These are phyloP conservation scores for Botrytis hyacinthi DNA, from an alignment of 2,329 filamentous ascomycete species.

Conservation along the genomic window DNA sequence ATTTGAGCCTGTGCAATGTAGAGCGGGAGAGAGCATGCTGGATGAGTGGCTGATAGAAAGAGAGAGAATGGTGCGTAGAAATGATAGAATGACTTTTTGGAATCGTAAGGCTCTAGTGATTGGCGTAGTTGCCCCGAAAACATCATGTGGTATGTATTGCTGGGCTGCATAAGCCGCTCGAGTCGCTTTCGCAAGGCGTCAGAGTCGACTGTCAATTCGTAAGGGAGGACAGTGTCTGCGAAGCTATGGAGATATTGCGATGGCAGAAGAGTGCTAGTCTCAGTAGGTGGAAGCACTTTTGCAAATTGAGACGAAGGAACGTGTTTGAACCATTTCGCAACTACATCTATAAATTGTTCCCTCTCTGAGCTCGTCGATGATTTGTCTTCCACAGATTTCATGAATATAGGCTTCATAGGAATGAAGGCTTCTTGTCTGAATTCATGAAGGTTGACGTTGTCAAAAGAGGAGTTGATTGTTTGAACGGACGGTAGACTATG, in stretches of 20 bases:
- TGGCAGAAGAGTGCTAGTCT: conserved; percentile 2
- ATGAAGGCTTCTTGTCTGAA: conserved; percentile 56
- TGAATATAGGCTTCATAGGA: conserved; percentile 51
- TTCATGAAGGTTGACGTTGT: conserved; percentile 38
- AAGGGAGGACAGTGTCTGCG: conserved; percentile 51
- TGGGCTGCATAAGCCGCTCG: neutral
- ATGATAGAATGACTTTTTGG: conserved; percentile 44
- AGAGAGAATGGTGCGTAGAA: conserved; percentile 44
- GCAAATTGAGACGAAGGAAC: neutral
- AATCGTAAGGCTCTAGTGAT: neutral
- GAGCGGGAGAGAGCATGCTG: conserved; percentile 41
- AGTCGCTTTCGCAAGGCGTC: neutral
- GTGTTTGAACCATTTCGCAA: conserved; percentile 57
- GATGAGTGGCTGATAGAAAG: conserved; percentile 29
- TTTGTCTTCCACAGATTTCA: conserved; percentile 38
- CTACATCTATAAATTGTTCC: conserved; percentile 51
- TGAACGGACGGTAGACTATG: conserved; percentile 18
- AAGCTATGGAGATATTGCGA: conserved; percentile 41
- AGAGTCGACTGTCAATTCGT: conserved; percentile 50
- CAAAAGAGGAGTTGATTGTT: conserved; percentile 25
- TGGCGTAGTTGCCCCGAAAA: neutral
- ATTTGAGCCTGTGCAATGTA: conserved; percentile 86
- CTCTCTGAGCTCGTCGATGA: conserved; percentile 24
- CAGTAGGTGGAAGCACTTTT: neutral
- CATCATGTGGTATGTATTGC: neutral